Evolutionary conservation across 306 rosid species (phyloP), one percentile per base, ranked within the genome.

Genomic region (Trifolium fragiferum): DNA sequence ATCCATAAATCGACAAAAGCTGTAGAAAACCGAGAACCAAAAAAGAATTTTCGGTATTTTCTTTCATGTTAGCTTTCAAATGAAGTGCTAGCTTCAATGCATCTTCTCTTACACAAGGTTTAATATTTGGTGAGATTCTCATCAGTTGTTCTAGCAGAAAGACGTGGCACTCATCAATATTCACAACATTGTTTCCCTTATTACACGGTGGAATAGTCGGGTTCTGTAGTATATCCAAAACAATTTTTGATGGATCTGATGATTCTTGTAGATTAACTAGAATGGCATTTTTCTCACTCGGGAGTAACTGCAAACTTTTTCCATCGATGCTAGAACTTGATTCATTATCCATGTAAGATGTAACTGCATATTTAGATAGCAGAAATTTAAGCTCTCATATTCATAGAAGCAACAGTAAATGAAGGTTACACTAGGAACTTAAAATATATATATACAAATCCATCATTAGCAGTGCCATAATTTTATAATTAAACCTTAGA

Each of bases 41-140:
- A 41, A 25, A 25, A 25, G 73, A 68, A n/a, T 25, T 67, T 20
- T 68, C 59, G 9, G 25, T 8, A 68, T 27, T 68, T 15, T 46
- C 55, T 44, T 35, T 47, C 43, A 47, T 46, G 27, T 47, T 27
- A 25, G 27, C 41, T 68, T 68, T 30, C 73, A 68, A 27, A 8
- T 68, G 10, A 68, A 47, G n/a, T 68, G 73, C 59, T 9, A 68
- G 27, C 59, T 27, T 44, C 73, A 68, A 25, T 9, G 59, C 59
- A 47, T 47, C 44, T 15, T n/a, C 44, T 47, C 73, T 68, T 68
- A 68, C 60, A 47, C 9, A 2, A 68, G 73, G 73, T 43, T 47
- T 47, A 47, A 68, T 68, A 10, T n/a, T 7, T 47, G 59, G 73
- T 25, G 50, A 44, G 50, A 44, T 44, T 13, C 16, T 44, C 50